phyloP scores from a whole-genome alignment of 2,329 filamentous ascomycete species.

The Ophiostoma populinum region DNA sequence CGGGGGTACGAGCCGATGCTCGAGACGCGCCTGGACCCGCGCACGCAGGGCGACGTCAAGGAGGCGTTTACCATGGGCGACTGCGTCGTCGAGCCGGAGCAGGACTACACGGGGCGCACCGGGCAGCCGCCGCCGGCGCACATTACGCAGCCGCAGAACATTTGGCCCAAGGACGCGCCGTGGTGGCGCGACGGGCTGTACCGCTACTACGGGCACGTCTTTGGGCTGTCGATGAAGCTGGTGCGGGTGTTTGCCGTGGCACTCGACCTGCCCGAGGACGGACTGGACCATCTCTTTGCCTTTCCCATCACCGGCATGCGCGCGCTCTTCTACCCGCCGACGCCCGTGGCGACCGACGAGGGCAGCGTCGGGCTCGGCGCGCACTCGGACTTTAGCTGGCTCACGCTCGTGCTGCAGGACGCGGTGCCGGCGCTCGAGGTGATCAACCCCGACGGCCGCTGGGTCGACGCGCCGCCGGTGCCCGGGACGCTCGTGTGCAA shows the following conservation, averaged over 20 bases:
- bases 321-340: constrained; percentile 13
- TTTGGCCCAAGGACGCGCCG: constrained; percentile 18
- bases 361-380: constrained; percentile 23
- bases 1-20: constrained; percentile 20
- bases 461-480: constrained; percentile 13
- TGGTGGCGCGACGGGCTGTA: constrained; percentile 20
- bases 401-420: constrained; percentile 32
- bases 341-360: constrained; percentile 7
- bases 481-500: constrained; percentile 25
- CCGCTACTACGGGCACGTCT: constrained; percentile 16
- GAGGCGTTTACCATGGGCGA: constrained; percentile 19
- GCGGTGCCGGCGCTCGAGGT: constrained; percentile 23
- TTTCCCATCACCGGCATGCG: constrained; percentile 18
- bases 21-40: constrained; percentile 17
- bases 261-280: constrained; percentile 12
- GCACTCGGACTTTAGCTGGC: constrained; percentile 29
- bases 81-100: constrained; percentile 20
- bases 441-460: constrained; percentile 20
- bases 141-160: constrained; percentile 17
- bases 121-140: constrained; percentile 10
- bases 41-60: constrained; percentile 14
- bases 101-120: constrained; percentile 13
- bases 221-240: constrained; percentile 10
- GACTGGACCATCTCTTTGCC: constrained; percentile 22
- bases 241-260: constrained; percentile 12